phyloP scores from a whole-genome alignment of 2,329 filamentous ascomycete species.

The Ustulina deusta region DNA sequence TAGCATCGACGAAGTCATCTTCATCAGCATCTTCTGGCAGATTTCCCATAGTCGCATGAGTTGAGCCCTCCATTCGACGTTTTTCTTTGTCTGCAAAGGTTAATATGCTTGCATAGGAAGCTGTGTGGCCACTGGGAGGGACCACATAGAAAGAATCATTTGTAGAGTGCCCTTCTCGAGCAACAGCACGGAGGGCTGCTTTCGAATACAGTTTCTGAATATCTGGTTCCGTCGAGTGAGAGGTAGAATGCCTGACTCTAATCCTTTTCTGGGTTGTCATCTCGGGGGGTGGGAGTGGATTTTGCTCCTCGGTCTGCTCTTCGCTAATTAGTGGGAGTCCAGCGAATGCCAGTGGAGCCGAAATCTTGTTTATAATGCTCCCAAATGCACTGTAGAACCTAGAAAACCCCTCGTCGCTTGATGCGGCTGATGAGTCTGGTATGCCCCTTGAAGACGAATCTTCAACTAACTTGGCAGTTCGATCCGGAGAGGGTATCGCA shows the following conservation, averaged over 20 bases:
- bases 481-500: constrained; percentile 62
- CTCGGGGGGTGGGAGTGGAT: constrained; percentile 53
- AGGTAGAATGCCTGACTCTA: constrained; percentile 52
- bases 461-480: constrained; percentile 41
- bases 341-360: constrained; percentile 91
- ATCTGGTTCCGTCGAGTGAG: constrained; percentile 72
- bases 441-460: constrained; percentile 46
- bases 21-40: constrained; percentile 72
- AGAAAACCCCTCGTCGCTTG: constrained; percentile 82
- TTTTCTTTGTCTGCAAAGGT: constrained; percentile 76
- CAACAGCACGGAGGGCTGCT: constrained; percentile 83
- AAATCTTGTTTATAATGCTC: constrained; percentile 86
- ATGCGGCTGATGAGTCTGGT: constrained; percentile 45
- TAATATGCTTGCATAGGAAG: constrained; percentile 92
- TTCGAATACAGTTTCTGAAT: constrained; percentile 86
- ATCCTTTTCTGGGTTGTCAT: constrained; percentile 54
- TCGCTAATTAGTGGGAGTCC: constrained; percentile 80
- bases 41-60: constrained; percentile 53
- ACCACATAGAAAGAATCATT: constrained; percentile 94
- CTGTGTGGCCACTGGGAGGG: constrained; percentile 88
- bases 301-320: constrained; percentile 59
- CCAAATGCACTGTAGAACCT: constrained; percentile 94
- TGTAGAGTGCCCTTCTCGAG: constrained; percentile 73
- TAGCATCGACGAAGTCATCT: constrained; percentile 91
- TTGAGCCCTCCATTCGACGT: constrained; percentile 66